phyloP scores from a whole-genome alignment of 164 flowering plant genomes.

The Liquidambar formosana region DNA sequence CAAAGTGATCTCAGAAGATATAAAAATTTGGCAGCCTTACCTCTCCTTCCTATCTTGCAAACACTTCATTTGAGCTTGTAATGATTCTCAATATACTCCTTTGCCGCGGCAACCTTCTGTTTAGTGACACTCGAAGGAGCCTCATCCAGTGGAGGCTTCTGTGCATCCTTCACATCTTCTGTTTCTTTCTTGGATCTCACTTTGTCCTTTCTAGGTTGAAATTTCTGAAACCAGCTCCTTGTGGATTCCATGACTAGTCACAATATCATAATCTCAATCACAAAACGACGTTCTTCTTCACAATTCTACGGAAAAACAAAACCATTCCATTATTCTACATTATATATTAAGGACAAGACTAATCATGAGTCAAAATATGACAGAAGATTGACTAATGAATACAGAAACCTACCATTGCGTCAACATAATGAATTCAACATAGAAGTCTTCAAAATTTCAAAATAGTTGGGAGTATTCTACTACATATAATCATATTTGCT shows the following conservation, averaged over 20 bases:
- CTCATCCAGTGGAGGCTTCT: constrained; percentile 31
- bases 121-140: constrained; percentile 37
- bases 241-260: constrained; percentile 37
- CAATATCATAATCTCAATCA: no score
- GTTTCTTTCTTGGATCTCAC: constrained; percentile 28
- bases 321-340: no score
- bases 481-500: no score
- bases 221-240: constrained; percentile 51
- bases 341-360: no score
- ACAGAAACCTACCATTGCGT: no score
- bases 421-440: no score
- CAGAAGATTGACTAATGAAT: no score
- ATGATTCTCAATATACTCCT: constrained; percentile 45
- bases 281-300: neutral
- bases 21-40: constrained; percentile 14
- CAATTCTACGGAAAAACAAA: no score
- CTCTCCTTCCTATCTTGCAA: constrained; percentile 43
- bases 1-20: neutral
- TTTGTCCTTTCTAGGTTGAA: constrained; percentile 36
- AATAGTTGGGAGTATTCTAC: no score
- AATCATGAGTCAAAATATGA: no score
- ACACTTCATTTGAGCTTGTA: constrained; percentile 41
- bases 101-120: constrained; percentile 46
- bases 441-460: no score
- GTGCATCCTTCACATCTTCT: constrained; percentile 23